phyloP scores from a whole-genome alignment of 768 basidiomycete genomes.

The Leccinum subgranulosum region DNA sequence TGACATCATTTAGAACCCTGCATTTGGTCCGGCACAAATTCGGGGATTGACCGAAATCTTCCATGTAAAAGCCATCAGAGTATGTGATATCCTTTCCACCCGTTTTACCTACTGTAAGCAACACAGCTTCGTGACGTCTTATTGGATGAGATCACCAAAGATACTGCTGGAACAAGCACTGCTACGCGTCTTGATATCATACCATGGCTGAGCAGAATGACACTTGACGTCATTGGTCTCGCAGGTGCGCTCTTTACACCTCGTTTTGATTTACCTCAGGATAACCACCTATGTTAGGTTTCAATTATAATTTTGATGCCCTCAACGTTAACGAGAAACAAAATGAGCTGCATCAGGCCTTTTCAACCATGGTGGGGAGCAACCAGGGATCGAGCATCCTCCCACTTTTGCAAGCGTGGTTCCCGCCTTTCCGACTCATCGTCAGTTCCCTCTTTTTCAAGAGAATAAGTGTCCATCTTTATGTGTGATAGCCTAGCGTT shows the following conservation, averaged over 20 bases:
- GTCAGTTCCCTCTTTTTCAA: constrained; percentile 25
- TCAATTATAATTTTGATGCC: constrained; percentile 35
- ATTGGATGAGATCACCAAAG: constrained; percentile 29
- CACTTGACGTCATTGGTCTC: constrained; percentile 36
- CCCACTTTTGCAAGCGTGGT: constrained; percentile 30
- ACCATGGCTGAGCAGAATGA: constrained; percentile 32
- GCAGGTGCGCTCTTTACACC: constrained; percentile 27
- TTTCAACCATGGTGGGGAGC: constrained; percentile 23
- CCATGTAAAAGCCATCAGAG: constrained; percentile 51
- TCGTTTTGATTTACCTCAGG: background rate
- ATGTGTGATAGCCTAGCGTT: constrained; percentile 19
- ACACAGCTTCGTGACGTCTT: constrained; percentile 43
- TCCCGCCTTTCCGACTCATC: constrained; percentile 38
- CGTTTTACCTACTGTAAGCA: background rate
- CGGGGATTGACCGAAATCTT: constrained; percentile 58
- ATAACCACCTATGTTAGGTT: constrained; percentile 24
- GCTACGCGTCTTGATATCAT: constrained; percentile 28
- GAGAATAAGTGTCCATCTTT: background rate
- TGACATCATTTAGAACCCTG: constrained; percentile 47
- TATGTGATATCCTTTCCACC: constrained; percentile 13
- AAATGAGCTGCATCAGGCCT: constrained; percentile 31
- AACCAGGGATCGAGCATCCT: constrained; percentile 15
- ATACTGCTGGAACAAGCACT: constrained; percentile 11
- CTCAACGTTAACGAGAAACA: constrained; percentile 21
- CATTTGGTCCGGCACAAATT: constrained; percentile 58